phyloP scores from a whole-genome alignment of 2,329 filamentous ascomycete species.

The Rutstroemia sp. region DNA sequence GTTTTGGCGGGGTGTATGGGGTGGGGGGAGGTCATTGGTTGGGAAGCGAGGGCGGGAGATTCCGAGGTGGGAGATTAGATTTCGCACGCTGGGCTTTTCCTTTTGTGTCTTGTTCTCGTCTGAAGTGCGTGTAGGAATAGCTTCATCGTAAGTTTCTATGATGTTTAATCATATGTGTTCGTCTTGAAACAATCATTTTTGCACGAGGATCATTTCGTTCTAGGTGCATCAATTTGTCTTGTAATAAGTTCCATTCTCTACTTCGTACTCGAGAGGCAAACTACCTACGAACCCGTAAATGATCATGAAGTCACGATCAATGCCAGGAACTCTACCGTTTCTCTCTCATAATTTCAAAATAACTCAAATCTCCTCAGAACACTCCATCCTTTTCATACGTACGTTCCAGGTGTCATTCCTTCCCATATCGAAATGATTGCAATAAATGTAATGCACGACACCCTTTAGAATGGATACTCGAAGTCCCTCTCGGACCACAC shows the following conservation, averaged over 20 bases:
- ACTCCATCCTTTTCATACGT: background rate
- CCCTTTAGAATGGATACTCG: background rate
- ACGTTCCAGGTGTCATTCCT: background rate
- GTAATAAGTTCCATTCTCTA: background rate
- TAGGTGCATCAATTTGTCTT: background rate
- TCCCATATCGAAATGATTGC: constrained; percentile 2
- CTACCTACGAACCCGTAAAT: background rate
- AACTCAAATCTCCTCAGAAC: background rate
- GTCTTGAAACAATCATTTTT: too few relatives aligned
- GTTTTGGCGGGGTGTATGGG: background rate
- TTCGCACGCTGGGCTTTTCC: background rate
- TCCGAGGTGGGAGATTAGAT: background rate
- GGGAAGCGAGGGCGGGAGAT: background rate
- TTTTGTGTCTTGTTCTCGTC: background rate
- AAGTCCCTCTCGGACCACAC: background rate
- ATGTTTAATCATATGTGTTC: too few relatives aligned
- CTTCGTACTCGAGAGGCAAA: background rate
- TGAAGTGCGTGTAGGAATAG: too few relatives aligned
- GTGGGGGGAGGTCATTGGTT: background rate
- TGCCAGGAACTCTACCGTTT: background rate
- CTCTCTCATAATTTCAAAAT: constrained; percentile 2
- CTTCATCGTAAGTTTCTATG: too few relatives aligned
- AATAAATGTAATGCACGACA: background rate
- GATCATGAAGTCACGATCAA: constrained; percentile 2
- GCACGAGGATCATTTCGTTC: background rate